Evolutionary conservation across 495 filamentous ascomycete genomes (phyloP).

Genomic region (Acidomyces sp.): DNA sequence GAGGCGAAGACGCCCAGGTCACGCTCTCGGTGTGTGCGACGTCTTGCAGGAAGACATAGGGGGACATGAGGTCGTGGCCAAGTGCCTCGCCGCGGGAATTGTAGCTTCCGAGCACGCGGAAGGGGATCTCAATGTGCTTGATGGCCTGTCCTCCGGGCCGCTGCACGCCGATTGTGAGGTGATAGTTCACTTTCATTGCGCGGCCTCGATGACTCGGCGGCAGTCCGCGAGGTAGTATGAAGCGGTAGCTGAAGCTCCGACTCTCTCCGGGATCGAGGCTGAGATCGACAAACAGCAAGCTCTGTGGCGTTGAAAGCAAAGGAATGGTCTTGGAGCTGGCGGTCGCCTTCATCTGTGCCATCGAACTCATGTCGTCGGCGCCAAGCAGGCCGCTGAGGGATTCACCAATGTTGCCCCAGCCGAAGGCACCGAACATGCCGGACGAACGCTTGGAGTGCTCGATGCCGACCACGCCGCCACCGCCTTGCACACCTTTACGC

Average conservation of each 20-base stretch:
- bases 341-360: slow-evolving; percentile 84
- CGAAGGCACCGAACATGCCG: slow-evolving; percentile 70
- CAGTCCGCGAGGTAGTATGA: slow-evolving; percentile 70
- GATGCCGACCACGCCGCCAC: slow-evolving; percentile 67
- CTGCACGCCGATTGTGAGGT: slow-evolving; percentile 83
- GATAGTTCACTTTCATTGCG: slow-evolving; percentile 87
- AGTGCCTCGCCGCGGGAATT: slow-evolving; percentile 59
- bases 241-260: slow-evolving; percentile 71
- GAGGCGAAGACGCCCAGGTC: slow-evolving; percentile 27
- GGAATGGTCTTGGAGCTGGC: slow-evolving; percentile 71
- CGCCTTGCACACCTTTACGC: slow-evolving; percentile 73
- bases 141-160: slow-evolving; percentile 72
- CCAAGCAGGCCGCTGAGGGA: slow-evolving; percentile 79
- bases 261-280: slow-evolving; percentile 80
- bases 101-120: slow-evolving; percentile 84
- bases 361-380: slow-evolving; percentile 72
- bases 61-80: slow-evolving; percentile 82
- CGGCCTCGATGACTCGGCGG: slow-evolving; percentile 86
- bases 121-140: slow-evolving; percentile 83
- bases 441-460: slow-evolving; percentile 64
- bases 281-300: slow-evolving; percentile 88
- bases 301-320: slow-evolving; percentile 87
- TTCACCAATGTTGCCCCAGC: slow-evolving; percentile 79
- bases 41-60: slow-evolving; percentile 80
- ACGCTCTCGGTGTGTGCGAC: slow-evolving; percentile 52